Evolutionary conservation across 2,329 filamentous ascomycete species (phyloP), one percentile per base, ranked within the genome.

Genomic region (Dactylellina parvicollis): DNA sequence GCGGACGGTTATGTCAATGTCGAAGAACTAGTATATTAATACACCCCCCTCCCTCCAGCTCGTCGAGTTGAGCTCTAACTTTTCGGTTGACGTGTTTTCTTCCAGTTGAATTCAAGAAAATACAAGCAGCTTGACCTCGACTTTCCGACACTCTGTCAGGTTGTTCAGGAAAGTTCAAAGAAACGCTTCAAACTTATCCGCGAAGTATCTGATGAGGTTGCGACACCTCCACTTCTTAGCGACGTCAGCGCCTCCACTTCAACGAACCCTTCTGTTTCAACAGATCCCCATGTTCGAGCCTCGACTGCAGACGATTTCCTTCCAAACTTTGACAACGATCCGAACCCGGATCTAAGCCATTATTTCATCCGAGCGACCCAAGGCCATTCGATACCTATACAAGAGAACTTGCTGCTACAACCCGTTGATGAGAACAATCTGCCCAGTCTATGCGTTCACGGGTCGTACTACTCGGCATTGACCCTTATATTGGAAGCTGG

Each of bases 281-380:
- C 75, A 26, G 75, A 75, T 42, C 71, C 77, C 5, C 80, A 80
- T 28, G 75, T 77, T 46, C 77, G 80, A 22, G 80, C 77, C 18
- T 81, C 80, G 12, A 76, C 78, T 18, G 78, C 80, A 36, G 80
- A 81, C n/a, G 76, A 82, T 12, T 76, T 80, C n/a, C 78, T 79
- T 2, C 76, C 78, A 24, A 80, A 81, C 49, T 73, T 80, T 34
- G 64, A 74, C 10, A 66, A 70, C 30, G 69, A 57, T 22, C 61
- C 71, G 10, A 61, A 75, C 7, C 69, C 60, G 4, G 83, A 90
- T 54, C 85, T 91, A 0, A 80, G 84, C 0, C 85, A 90, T 80
- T 97, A 89, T 83, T 85, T 96, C 30, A 97, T 99, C 82, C 92
- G 95, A 78, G 95, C 95, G 26, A 96, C 96, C 79, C 95, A 98